These are phyloP conservation scores for Penicillium sp. DNA, from an alignment of 2,329 filamentous ascomycete genomes.

Conservation along the genomic window DNA sequence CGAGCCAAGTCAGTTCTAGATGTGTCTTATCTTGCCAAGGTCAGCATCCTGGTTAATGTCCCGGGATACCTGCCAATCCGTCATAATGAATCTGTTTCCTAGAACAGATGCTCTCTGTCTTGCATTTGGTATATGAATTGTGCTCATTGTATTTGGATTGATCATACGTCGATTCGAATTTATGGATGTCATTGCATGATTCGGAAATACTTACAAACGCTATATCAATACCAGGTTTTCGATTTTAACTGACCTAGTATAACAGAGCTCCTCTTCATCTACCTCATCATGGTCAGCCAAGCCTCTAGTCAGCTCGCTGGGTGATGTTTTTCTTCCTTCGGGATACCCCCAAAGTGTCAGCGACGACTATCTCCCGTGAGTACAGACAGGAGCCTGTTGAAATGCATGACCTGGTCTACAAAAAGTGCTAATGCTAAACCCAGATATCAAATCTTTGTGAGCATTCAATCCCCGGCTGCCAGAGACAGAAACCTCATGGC, in stretches of 20 bases:
- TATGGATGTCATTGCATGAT: background rate
- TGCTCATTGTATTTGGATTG: too few species aligned
- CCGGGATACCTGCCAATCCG: background rate
- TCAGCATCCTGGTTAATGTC: background rate
- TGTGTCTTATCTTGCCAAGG: background rate
- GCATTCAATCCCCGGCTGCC: slow-evolving; percentile 18
- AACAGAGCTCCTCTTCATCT: slow-evolving; percentile 17
- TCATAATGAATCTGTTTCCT: background rate
- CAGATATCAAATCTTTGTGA: slow-evolving; percentile 67
- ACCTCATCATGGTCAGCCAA: slow-evolving; percentile 24
- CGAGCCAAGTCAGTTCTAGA: background rate
- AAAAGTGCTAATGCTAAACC: slow-evolving; percentile 9
- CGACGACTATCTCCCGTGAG: slow-evolving; percentile 71
- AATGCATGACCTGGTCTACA: background rate
- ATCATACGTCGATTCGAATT: too few species aligned
- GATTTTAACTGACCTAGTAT: background rate
- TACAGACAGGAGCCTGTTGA: background rate
- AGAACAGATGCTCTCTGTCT: background rate
- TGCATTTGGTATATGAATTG: background rate
- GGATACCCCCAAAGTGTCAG: slow-evolving; percentile 89
- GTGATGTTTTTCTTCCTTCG: slow-evolving; percentile 78
- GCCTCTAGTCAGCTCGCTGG: slow-evolving; percentile 38
- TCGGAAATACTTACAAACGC: background rate
- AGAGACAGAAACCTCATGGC: background rate
- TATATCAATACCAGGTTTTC: background rate